Evolutionary conservation across 208 protist genomes (phyloP).

Genomic region (Wallacemonas sp.): DNA sequence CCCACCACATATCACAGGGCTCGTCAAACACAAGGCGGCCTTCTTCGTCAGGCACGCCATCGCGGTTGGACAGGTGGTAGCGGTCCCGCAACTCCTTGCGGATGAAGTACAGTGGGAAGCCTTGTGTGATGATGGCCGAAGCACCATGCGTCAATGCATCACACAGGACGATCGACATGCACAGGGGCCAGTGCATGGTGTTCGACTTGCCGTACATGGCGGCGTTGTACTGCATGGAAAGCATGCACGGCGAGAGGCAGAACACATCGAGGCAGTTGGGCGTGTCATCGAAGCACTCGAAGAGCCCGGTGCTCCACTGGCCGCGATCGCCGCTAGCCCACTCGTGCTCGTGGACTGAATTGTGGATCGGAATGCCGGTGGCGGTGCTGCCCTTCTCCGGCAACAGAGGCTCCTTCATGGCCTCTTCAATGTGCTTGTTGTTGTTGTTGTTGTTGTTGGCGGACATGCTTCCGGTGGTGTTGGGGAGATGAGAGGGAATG

Average conservation of each 20-base stretch:
- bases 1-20: constrained; percentile 13
- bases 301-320: constrained; percentile 30
- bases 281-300: constrained; percentile 18
- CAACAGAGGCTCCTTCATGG: constrained; percentile 4
- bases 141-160: constrained; percentile 14
- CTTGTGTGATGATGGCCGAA: background rate
- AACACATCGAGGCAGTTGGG: constrained; percentile 19
- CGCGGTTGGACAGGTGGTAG: constrained; percentile 23
- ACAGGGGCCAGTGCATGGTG: constrained; percentile 23
- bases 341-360: background rate
- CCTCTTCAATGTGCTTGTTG: background rate
- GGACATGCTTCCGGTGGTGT: too few relatives aligned
- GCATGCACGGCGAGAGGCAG: constrained; percentile 21
- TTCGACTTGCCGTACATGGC: constrained; percentile 20
- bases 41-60: background rate
- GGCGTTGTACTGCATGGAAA: constrained; percentile 31
- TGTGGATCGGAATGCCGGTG: background rate
- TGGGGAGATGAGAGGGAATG: too few relatives aligned
- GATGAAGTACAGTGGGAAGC: constrained; percentile 18
- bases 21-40: constrained; percentile 1
- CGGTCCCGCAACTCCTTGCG: constrained; percentile 26
- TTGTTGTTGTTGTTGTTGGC: background rate
- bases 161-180: constrained; percentile 11
- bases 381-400: background rate
- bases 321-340: background rate